Conservation (phyloP, 2,329 filamentous ascomycete species). For the Bipolaris sorokiniana region DNA sequence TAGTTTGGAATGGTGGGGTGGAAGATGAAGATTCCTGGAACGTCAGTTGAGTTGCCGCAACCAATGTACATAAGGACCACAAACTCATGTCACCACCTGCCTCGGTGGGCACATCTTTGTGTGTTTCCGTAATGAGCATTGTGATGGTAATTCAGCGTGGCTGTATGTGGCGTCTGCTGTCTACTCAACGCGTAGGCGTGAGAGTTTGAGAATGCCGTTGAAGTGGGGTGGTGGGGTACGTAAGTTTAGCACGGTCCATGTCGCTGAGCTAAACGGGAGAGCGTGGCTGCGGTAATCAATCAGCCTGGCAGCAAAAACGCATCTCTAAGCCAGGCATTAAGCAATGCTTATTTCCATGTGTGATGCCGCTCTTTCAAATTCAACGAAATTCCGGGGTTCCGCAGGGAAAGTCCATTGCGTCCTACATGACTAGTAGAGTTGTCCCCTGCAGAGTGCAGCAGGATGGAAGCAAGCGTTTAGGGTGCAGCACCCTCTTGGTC, state of each 20-base stretch:
- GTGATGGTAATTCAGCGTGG: conserved; percentile 5
- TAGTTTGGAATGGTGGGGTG: conserved; percentile 85
- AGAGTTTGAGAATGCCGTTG: neutral
- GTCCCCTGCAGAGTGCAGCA: too few relatives aligned
- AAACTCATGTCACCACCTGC: conserved; percentile 66
- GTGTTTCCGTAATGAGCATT: conserved; percentile 66
- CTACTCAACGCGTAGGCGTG: conserved; percentile 4
- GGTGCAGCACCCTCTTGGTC: too few relatives aligned
- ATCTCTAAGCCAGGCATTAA: too few relatives aligned
- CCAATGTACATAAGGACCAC: conserved; percentile 3
- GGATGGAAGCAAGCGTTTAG: too few relatives aligned
- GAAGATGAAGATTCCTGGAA: conserved; percentile 82
- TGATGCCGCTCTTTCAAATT: too few relatives aligned
- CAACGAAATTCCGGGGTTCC: too few relatives aligned
- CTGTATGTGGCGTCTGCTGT: conserved; percentile 5
- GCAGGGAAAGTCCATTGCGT: too few relatives aligned
- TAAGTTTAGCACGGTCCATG: conserved; percentile 13
- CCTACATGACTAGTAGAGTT: too few relatives aligned
- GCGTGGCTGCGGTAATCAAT: neutral
- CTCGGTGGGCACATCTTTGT: conserved; percentile 65
- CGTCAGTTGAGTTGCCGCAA: conserved; percentile 2
- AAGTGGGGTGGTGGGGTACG: conserved; percentile 27
- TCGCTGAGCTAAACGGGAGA: conserved; percentile 7
- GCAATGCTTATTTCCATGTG: too few relatives aligned
- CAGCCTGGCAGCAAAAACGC: too few relatives aligned